Conservation (phyloP, 2,329 filamentous ascomycete species). For the Lachnellula willkommii region DNA sequence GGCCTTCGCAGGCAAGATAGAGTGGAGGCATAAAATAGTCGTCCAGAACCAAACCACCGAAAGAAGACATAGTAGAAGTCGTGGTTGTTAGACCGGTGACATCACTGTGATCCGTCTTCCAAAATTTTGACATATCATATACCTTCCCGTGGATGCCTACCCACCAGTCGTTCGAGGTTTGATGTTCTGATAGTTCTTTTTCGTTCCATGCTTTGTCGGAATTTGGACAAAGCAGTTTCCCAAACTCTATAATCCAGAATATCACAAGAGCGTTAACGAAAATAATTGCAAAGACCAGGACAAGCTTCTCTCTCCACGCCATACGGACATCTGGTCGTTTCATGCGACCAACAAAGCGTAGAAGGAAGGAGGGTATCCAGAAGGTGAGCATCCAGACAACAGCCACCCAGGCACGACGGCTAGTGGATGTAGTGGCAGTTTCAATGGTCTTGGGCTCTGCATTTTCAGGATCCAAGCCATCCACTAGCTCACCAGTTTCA, state of each 20-base stretch:
- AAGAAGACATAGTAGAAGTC: conserved; percentile 62
- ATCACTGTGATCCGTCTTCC: conserved; percentile 78
- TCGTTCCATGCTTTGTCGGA: conserved; percentile 81
- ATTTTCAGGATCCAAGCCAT: conserved; percentile 69
- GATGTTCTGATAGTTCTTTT: conserved; percentile 64
- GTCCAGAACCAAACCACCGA: conserved; percentile 74
- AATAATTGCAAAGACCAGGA: conserved; percentile 73
- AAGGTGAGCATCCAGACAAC: conserved; percentile 85
- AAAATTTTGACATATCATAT: conserved; percentile 90
- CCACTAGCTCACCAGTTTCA: conserved; percentile 60
- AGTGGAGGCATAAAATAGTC: conserved; percentile 82
- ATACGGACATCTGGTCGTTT: conserved; percentile 91
- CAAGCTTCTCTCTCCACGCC: conserved; percentile 93
- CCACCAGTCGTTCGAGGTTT: conserved; percentile 71
- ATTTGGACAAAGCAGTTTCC: conserved; percentile 81
- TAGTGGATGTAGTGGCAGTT: conserved; percentile 56
- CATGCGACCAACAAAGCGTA: conserved; percentile 86
- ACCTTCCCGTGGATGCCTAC: conserved; percentile 84
- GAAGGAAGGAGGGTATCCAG: conserved; percentile 84
- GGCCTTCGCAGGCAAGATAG: conserved; percentile 63
- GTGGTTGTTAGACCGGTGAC: conserved; percentile 52
- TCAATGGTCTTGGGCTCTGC: conserved; percentile 72
- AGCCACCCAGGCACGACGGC: conserved; percentile 71
- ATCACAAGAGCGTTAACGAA: conserved; percentile 75
- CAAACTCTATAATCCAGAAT: conserved; percentile 90